phyloP scores from a whole-genome alignment of 2,329 filamentous ascomycete species.

The Apiospora phragmitis region DNA sequence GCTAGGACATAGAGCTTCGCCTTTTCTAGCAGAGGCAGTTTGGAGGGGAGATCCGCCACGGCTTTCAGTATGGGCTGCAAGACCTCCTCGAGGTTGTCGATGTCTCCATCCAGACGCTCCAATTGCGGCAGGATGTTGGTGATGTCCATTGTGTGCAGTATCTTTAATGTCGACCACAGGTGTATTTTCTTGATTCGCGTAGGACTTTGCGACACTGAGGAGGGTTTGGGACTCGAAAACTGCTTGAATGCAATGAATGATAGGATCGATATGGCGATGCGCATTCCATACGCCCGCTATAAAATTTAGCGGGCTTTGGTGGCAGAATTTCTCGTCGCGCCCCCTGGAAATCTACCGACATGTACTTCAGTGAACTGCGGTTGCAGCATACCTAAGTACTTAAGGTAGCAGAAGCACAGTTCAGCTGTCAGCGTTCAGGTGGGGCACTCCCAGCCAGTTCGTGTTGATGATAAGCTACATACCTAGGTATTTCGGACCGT shows the following conservation, averaged over 20 bases:
- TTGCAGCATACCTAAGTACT: too few relatives aligned
- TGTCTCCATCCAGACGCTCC: constrained; percentile 72
- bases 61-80: constrained; percentile 72
- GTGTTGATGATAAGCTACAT: too few relatives aligned
- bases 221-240: background rate
- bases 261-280: background rate
- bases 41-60: constrained; percentile 68
- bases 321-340: constrained; percentile 24
- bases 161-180: background rate
- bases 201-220: background rate
- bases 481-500: background rate
- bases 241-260: background rate
- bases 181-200: background rate
- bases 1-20: constrained; percentile 89
- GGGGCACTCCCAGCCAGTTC: background rate
- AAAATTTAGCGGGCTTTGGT: constrained; percentile 28
- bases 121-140: constrained; percentile 66
- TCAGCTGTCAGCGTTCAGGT: background rate
- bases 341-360: background rate
- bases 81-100: constrained; percentile 75
- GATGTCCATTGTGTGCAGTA: constrained; percentile 42
- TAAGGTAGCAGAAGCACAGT: background rate
- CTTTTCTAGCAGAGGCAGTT: constrained; percentile 89
- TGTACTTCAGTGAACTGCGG: too few relatives aligned
- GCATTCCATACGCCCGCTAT: background rate